A percentile compares a stretch with the other conserved stretches of the same genome.
These are phyloP conservation scores for Pseudomonodictys pantanalensis DNA, from an alignment of 495 filamentous ascomycete genomes.

Conservation along the genomic window DNA sequence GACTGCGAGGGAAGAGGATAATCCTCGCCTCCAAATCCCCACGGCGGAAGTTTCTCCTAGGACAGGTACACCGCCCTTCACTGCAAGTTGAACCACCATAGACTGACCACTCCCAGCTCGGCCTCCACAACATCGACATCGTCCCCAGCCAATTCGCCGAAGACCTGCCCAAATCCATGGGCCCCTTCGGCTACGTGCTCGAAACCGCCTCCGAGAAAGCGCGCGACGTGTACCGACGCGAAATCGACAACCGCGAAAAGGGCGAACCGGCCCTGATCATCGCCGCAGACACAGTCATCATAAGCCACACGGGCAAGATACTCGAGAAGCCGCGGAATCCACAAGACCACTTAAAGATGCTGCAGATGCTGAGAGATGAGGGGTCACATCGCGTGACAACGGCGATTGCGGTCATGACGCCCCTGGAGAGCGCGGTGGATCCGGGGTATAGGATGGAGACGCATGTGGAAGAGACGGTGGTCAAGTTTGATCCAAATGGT, in stretches of 20 bases:
- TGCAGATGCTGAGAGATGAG: conserved; percentile 72
- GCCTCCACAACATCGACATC: conserved; percentile 73
- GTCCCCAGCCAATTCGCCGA: conserved; percentile 77
- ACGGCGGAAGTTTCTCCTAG: conserved; percentile 73
- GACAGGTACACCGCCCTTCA: conserved; percentile 47
- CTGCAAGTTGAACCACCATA: conserved; percentile 2
- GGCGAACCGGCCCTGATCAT: conserved; percentile 83
- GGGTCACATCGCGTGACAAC: conserved; percentile 76
- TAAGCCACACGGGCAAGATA: conserved; percentile 67
- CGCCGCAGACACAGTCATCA: conserved; percentile 89
- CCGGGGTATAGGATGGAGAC: conserved; percentile 83
- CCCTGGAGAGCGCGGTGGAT: conserved; percentile 66
- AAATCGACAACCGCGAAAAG: conserved; percentile 55
- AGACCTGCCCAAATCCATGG: conserved; percentile 74
- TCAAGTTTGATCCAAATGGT: conserved; percentile 66
- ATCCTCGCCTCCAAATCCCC: conserved; percentile 89
- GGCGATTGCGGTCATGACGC: conserved; percentile 75
- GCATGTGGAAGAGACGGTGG: conserved; percentile 81
- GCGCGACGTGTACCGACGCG: conserved; percentile 68
- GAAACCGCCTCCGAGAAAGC: conserved; percentile 81
- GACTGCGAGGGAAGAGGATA: conserved; percentile 68
- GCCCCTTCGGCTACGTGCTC: conserved; percentile 86
- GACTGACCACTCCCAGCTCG: conserved; percentile 51
- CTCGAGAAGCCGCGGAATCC: conserved; percentile 85
- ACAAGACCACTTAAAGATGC: conserved; percentile 77